Evolutionary conservation across 257 asterid species (phyloP), one percentile per base, ranked within the genome.

Genomic region (Solanum dulcamara): DNA sequence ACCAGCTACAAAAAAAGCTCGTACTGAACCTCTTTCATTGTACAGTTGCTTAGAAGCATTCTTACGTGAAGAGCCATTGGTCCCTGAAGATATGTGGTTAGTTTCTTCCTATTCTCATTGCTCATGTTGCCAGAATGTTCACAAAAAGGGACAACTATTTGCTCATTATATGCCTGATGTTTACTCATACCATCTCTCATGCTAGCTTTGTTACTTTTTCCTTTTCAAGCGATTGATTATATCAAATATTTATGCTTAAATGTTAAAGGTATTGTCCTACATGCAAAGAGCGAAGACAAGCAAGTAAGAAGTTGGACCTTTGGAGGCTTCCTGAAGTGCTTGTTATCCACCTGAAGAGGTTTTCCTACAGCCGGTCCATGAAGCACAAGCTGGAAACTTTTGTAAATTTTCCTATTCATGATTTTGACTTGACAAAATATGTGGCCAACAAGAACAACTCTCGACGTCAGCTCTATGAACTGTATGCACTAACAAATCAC

Each of bases 241-340:
- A 59, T 83, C 70, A 62, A 30, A 33, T 68, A 18, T 5, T 46
- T 50, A 38, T 57, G 85, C 74, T 81, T 81, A 85, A 81, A 26
- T 87, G 81, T 26, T 89, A 86, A 88, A 97, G 99, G 99, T 94
- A 90, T 81, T 97, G 99, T 84, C 98, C 99, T 89, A 95, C 92
- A 84, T 97, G 99, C 93, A 95, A 97, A 91, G 99, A 97, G 92
- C 90, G 98, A 87, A 92, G 98, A 80, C 99, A 95, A 91, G 98
- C 99, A 38, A 95, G 98, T 91, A 97, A 97, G 90, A 97, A 97
- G 91, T 91, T 97, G 86, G 99, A 97, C 85, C 97, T 97, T 40
- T 95, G 99, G 99, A 95, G 99, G 92, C 99, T 97, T 66, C 99
- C 99, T 0, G 97, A 95, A 90, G 98, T 97, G 66, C 98, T 97